These are phyloP conservation scores for Angomonas desouzai DNA, from an alignment of 208 protist genomes.

Conservation along the genomic window DNA sequence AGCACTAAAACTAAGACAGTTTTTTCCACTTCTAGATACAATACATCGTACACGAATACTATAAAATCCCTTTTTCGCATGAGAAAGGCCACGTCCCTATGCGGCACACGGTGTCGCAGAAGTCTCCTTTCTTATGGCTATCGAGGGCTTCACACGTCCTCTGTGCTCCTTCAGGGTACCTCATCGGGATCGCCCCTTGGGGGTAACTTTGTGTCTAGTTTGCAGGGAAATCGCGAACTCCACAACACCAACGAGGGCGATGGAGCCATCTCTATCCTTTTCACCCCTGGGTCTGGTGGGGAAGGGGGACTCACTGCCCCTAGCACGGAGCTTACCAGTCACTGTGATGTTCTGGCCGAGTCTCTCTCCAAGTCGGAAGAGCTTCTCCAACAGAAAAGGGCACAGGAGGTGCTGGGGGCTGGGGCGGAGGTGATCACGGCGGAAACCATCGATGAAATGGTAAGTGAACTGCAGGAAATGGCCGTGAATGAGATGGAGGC, in stretches of 20 bases:
- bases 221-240: neutral
- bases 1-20: neutral
- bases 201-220: neutral
- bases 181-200: neutral
- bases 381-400: slow-evolving; percentile 66
- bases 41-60: too few relatives aligned
- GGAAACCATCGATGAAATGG: slow-evolving; percentile 81
- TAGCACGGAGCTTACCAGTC: slow-evolving; percentile 58
- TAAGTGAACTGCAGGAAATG: slow-evolving; percentile 68
- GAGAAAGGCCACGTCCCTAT: neutral
- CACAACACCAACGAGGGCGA: neutral
- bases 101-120: neutral
- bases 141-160: neutral
- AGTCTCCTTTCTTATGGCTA: neutral
- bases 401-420: slow-evolving; percentile 61
- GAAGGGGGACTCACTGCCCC: slow-evolving; percentile 52
- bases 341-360: slow-evolving; percentile 79
- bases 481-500: slow-evolving; percentile 50
- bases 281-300: slow-evolving; percentile 61
- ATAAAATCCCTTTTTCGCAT: neutral
- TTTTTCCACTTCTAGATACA: neutral
- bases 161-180: neutral
- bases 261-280: slow-evolving; percentile 47
- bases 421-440: slow-evolving; percentile 68
- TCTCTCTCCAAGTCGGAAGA: slow-evolving; percentile 84